Evolutionary conservation across 768 basidiomycete genomes (phyloP), one percentile per base, ranked within the genome.

Genomic region (Rhodocollybia butyracea): DNA sequence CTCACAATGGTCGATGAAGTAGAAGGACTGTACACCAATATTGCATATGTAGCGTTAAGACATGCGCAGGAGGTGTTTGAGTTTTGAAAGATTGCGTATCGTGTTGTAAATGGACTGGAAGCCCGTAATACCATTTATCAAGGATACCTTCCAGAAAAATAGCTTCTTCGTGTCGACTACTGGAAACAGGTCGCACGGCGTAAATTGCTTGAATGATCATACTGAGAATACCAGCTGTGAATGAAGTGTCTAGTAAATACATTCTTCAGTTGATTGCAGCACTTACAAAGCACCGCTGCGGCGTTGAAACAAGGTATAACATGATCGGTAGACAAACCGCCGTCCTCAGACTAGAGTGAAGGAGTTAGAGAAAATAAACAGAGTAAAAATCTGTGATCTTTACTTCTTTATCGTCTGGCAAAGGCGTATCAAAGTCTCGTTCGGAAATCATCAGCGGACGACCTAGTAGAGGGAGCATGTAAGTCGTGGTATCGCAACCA

Each of bases 21-120:
- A 92, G 64, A 30, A 92, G 66, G 22, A 85, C 82, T 11, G 88
- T 81, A 64, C 87, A 89, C 90, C 90, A 92, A 63, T 91, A 91
- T 63, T 89, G 86, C 88, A 91, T 87, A 64, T 91, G 89, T 47
- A 92, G 71, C 38, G 86, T 87, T 54, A 91, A 70, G 24, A 89
- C 70, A 60, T 89, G 84, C 3, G 89, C 88, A 5, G 80, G 80
- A 19, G 74, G 65, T 15, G 68, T 65, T 19, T 69, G 68, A 65
- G 70, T 80, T 55, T 67, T 65, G 13, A 36, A 50, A 13, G 76
- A 70, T 15, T 75, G 77, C 24, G 79, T 70, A 58, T 88, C 86
- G 61, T 81, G 83, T 36, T 85, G 81, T 29, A 92, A 69, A 64
- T 89, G 81, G 39, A 81, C 79, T 0, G 87, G 84, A 2, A 92